Evolutionary conservation across 2,329 filamentous ascomycete genomes (phyloP).

Genomic region (Trichoderma sp.): DNA sequence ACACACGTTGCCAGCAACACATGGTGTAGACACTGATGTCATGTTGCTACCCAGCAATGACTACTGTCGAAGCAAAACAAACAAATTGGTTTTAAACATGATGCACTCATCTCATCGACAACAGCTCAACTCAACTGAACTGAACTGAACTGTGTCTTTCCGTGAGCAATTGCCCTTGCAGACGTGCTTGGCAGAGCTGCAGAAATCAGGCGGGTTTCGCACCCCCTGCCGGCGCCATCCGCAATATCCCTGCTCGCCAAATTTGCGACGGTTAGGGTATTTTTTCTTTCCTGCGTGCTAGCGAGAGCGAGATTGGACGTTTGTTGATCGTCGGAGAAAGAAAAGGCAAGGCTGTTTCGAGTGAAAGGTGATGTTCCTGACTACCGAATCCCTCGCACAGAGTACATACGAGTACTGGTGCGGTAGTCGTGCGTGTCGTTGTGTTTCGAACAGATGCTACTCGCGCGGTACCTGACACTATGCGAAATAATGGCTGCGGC

Average conservation of each 20-base stretch:
- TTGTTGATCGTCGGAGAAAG: constrained; percentile 3
- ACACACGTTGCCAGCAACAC: not conserved
- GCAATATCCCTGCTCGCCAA: constrained; percentile 31
- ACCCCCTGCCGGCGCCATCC: constrained; percentile 24
- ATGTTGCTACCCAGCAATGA: not conserved
- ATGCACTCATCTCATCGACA: not conserved
- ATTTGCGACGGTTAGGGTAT: constrained; percentile 23
- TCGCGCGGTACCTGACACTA: not conserved
- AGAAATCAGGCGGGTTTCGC: not conserved
- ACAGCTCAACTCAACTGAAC: not conserved
- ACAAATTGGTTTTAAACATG: not conserved
- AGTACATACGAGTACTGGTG: not conserved
- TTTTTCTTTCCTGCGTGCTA: not conserved
- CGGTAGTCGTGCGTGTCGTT: not conserved
- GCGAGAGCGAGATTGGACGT: constrained; percentile 5
- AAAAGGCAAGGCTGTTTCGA: not conserved
- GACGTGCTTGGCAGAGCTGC: not conserved
- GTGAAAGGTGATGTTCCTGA: not conserved
- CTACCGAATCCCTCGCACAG: not conserved
- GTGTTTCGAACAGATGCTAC: not conserved
- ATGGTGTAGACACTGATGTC: not conserved
- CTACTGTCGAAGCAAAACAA: not conserved
- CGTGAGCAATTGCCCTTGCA: not conserved
- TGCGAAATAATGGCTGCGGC: not conserved
- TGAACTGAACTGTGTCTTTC: not conserved